phyloP scores from a whole-genome alignment of 2,329 filamentous ascomycete genomes.

The Xylaria sp. region DNA sequence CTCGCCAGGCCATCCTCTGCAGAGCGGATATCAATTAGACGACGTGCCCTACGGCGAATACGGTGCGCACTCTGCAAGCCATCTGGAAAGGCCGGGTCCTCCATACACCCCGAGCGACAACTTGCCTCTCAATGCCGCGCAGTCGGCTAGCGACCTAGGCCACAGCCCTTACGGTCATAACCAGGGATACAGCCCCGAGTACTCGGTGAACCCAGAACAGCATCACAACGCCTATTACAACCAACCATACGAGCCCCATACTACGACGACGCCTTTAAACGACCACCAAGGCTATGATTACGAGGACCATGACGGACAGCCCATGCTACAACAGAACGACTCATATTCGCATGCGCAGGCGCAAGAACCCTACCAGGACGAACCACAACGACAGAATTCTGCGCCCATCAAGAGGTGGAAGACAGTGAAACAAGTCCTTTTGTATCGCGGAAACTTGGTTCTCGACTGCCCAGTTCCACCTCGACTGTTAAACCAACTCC shows the following conservation, averaged over 20 bases:
- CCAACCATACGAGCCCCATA: conserved; percentile 76
- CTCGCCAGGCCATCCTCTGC: conserved; percentile 76
- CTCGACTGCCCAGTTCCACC: conserved; percentile 96
- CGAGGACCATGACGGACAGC: conserved; percentile 73
- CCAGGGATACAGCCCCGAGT: conserved; percentile 66
- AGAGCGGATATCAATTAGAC: conserved; percentile 80
- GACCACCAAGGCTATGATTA: conserved; percentile 70
- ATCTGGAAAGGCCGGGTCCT: conserved; percentile 73
- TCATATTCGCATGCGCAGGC: conserved; percentile 46
- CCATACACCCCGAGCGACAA: conserved; percentile 72
- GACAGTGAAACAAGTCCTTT: conserved; percentile 96
- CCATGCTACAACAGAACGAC: conserved; percentile 74
- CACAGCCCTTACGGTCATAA: conserved; percentile 51
- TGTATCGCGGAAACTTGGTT: conserved; percentile 96
- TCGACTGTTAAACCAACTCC: conserved; percentile 82
- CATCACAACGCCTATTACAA: conserved; percentile 90
- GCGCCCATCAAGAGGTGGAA: conserved; percentile 85
- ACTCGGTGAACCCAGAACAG: conserved; percentile 79
- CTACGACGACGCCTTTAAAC: conserved; percentile 62
- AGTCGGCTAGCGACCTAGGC: conserved; percentile 58
- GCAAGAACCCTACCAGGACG: conserved; percentile 53
- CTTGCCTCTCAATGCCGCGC: conserved; percentile 81
- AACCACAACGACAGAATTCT: conserved; percentile 51
- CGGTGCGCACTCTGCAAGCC: conserved; percentile 43
- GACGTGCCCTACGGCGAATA: conserved; percentile 71